Percentiles rank a stretch among this genome's conserved stretches.
phyloP scores from a whole-genome alignment of 106 monocot species.

The Xerophyta viscosa region DNA sequence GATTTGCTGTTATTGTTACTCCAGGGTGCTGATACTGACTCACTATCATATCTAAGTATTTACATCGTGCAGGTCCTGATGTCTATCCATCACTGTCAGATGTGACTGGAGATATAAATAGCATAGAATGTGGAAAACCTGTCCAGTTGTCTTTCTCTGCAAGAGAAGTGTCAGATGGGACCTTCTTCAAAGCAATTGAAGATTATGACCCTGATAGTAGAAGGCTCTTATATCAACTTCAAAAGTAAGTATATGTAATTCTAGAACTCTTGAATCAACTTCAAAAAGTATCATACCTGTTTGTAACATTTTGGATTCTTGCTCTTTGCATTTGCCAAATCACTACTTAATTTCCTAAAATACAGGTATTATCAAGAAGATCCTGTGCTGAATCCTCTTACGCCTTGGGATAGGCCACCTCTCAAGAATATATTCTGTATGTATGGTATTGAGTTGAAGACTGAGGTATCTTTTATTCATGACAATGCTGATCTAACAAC shows the following conservation, averaged over 20 bases:
- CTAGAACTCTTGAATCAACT: no score
- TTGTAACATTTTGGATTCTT: constrained; percentile 6
- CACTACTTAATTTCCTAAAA: no score
- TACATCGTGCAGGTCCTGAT: constrained; percentile 29
- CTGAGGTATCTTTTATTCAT: no score
- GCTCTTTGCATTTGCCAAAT: no score
- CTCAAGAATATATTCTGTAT: constrained; percentile 95
- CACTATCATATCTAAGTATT: not conserved
- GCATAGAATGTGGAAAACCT: constrained; percentile 67
- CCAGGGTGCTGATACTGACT: not conserved
- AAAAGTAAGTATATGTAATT: no score
- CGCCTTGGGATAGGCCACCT: constrained; percentile 98
- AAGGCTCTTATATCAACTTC: constrained; percentile 64
- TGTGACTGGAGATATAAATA: constrained; percentile 33
- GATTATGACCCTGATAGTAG: constrained; percentile 77
- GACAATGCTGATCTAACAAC: no score
- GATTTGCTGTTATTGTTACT: constrained; percentile 1
- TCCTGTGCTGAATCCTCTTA: constrained; percentile 91
- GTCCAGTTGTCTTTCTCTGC: constrained; percentile 74
- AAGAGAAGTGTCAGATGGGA: constrained; percentile 88
- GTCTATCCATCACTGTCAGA: constrained; percentile 71
- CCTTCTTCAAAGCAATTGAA: constrained; percentile 91
- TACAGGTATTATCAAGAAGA: constrained; percentile 81
- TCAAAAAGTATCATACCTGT: no score
- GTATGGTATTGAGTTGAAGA: constrained; percentile 89